Percentiles rank a stretch among this genome's conserved stretches.
These are phyloP conservation scores for Zanthoxylum bungeanum DNA, from an alignment of 345 rosid species.

Conservation along the genomic window DNA sequence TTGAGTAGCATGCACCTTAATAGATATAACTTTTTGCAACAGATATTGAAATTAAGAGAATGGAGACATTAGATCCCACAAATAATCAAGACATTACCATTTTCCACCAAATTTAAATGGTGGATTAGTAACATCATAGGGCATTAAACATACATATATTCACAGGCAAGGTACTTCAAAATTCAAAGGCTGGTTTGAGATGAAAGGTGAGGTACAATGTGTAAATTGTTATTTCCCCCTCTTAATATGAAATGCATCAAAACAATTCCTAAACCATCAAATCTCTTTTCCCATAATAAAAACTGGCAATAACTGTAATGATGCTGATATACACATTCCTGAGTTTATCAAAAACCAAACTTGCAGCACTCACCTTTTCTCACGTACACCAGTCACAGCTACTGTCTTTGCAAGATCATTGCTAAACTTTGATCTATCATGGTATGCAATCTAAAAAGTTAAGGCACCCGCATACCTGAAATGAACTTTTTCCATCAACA, in stretches of 20 bases:
- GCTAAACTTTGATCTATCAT: neutral
- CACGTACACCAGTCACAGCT: conserved; percentile 4
- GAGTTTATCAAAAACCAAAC: neutral
- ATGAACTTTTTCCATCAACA: conserved; percentile 94
- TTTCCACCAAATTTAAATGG: neutral
- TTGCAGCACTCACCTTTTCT: neutral
- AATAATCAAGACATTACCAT: neutral
- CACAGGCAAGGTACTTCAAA: no score
- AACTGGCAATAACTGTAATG: neutral
- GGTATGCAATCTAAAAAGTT: neutral
- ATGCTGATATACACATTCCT: neutral
- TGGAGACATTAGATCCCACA: neutral
- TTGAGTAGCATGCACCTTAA: neutral
- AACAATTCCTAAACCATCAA: neutral
- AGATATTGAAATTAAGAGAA: neutral
- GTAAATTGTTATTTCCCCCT: neutral
- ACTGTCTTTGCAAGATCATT: neutral
- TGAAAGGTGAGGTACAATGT: neutral
- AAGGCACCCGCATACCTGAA: conserved; percentile 57
- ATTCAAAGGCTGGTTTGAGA: neutral
- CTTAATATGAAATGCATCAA: no score
- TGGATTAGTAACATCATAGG: neutral
- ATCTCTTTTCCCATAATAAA: neutral
- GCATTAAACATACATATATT: neutral
- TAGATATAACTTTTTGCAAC: neutral